Percentiles rank a stretch among this genome's conserved stretches.
Conservation (phyloP, 2,329 filamentous ascomycete genomes). For the Drechslera avenae region DNA sequence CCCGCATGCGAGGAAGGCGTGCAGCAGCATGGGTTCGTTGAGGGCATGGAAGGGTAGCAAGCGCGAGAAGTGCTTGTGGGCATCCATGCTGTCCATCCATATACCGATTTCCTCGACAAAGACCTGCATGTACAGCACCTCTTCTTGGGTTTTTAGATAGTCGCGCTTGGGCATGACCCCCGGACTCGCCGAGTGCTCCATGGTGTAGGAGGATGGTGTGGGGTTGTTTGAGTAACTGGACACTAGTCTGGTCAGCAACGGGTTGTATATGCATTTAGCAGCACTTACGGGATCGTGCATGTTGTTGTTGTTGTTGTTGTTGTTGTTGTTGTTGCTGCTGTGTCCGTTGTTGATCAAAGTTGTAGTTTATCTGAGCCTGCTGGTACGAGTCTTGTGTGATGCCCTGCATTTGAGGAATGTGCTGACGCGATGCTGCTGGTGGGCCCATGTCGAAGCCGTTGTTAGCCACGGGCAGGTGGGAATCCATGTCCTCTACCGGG, state of each 20-base stretch:
- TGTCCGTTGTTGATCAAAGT: constrained; percentile 45
- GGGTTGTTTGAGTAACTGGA: constrained; percentile 33
- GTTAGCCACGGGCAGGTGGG: constrained; percentile 21
- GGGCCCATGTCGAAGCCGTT: constrained; percentile 41
- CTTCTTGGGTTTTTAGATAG: constrained; percentile 74
- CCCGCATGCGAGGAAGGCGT: constrained; percentile 87
- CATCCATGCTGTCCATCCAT: constrained; percentile 94
- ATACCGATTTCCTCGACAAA: constrained; percentile 88
- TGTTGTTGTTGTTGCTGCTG: constrained; percentile 27
- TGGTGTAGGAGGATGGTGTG: constrained; percentile 31
- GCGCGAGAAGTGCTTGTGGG: constrained; percentile 82
- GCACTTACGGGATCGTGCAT: constrained; percentile 29
- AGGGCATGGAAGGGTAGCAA: constrained; percentile 83
- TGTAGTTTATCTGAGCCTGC: constrained; percentile 50
- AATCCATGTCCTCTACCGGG: constrained; percentile 54
- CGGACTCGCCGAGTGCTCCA: constrained; percentile 32
- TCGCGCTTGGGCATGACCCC: constrained; percentile 54
- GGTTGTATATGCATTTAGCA: background rate
- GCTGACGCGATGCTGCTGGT: constrained; percentile 50
- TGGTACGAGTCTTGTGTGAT: constrained; percentile 55
- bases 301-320: constrained; percentile 24
- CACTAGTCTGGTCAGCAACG: constrained; percentile 20
- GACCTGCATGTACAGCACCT: constrained; percentile 87
- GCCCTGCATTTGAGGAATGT: constrained; percentile 58
- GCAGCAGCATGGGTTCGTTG: constrained; percentile 83